These are phyloP conservation scores for Mucor lusitanicus DNA, from an alignment of 371 early-diverging fungal genomes.

Conservation along the genomic window DNA sequence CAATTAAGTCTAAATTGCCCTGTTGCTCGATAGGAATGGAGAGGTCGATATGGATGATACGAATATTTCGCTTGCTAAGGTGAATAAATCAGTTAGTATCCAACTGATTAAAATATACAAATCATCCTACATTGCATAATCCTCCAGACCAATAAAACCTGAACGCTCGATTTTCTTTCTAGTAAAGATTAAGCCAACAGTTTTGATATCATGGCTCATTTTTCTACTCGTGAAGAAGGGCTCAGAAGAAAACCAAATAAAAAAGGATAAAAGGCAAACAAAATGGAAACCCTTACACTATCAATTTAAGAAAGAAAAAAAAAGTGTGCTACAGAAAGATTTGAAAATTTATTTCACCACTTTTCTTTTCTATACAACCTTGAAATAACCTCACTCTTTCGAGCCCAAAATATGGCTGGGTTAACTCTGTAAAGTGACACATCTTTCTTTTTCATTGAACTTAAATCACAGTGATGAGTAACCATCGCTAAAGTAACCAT, in stretches of 20 bases:
- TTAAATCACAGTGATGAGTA: neutral
- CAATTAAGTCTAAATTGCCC: conserved; percentile 42
- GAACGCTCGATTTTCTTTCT: conserved; percentile 42
- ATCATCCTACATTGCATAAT: conserved; percentile 38
- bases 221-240: neutral
- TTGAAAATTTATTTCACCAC: neutral
- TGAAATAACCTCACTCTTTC: neutral
- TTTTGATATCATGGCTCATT: conserved; percentile 26
- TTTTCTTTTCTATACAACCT: neutral
- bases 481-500: neutral
- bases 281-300: neutral
- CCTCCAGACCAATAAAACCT: conserved; percentile 42
- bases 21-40: conserved; percentile 35
- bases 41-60: conserved; percentile 44
- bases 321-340: neutral
- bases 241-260: conserved; percentile 8
- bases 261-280: neutral
- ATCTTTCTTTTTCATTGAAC: conserved; percentile 4
- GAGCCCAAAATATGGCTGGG: neutral
- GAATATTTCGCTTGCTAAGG: conserved; percentile 34
- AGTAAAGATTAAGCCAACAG: conserved; percentile 44
- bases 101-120: neutral
- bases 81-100: neutral
- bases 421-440: neutral
- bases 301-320: neutral